Evolutionary conservation across 2,329 filamentous ascomycete species (phyloP).

Genomic region (Magnaporthiopsis rhizophila): DNA sequence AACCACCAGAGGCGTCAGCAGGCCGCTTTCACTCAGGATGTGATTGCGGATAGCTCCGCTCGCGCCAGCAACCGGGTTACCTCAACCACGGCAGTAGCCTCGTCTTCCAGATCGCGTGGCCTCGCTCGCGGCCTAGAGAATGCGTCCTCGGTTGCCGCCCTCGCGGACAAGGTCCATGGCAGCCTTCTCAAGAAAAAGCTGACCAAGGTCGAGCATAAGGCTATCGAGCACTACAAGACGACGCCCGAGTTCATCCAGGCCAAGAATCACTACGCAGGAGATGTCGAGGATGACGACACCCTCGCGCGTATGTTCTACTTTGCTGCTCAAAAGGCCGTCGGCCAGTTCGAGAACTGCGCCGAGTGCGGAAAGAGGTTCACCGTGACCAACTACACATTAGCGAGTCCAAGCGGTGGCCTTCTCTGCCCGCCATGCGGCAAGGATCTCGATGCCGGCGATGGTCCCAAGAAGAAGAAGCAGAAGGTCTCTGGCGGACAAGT

Average conservation of each 20-base stretch:
- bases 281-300: constrained; percentile 42
- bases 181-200: constrained; percentile 29
- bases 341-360: constrained; percentile 84
- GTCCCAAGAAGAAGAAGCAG: constrained; percentile 46
- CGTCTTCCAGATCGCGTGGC: neutral
- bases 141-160: constrained; percentile 10
- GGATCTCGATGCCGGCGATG: constrained; percentile 59
- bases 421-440: constrained; percentile 77
- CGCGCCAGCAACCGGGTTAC: constrained; percentile 6
- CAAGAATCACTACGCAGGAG: constrained; percentile 28
- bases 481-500: constrained; percentile 42
- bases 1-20: constrained; percentile 18
- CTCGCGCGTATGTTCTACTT: constrained; percentile 41
- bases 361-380: constrained; percentile 83
- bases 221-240: constrained; percentile 48
- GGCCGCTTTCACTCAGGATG: constrained; percentile 11
- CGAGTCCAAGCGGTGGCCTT: constrained; percentile 76
- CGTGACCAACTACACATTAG: constrained; percentile 80
- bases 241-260: constrained; percentile 38
- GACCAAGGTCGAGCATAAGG: constrained; percentile 45
- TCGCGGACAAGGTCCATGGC: constrained; percentile 17
- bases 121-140: constrained; percentile 4
- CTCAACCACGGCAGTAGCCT: constrained; percentile 13
- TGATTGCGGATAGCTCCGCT: neutral
- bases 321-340: constrained; percentile 44